These are phyloP conservation scores for Stygiomarasmius scandens DNA, from an alignment of 1,284 basidiomycete species.

Conservation along the genomic window DNA sequence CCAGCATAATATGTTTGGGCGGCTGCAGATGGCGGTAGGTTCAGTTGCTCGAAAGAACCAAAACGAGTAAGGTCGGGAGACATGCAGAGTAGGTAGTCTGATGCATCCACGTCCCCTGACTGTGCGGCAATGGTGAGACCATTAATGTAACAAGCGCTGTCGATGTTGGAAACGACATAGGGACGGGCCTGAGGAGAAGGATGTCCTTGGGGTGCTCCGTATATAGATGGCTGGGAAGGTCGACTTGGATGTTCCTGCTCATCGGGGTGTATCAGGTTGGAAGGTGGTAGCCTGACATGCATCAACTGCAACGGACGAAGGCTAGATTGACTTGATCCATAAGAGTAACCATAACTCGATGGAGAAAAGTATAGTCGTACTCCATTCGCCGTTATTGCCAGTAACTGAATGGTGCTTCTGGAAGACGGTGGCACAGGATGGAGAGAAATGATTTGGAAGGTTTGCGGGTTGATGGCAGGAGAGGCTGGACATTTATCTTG, in stretches of 20 bases:
- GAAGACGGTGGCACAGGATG: slow-evolving; percentile 70
- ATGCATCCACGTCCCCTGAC: slow-evolving; percentile 70
- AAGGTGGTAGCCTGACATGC: slow-evolving; percentile 81
- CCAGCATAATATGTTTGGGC: slow-evolving; percentile 41
- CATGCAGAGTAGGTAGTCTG: slow-evolving; percentile 75
- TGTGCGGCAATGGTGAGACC: slow-evolving; percentile 72
- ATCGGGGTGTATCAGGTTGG: slow-evolving; percentile 76
- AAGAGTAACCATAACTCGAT: slow-evolving; percentile 49
- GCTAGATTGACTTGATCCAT: slow-evolving; percentile 36
- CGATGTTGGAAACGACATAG: slow-evolving; percentile 57
- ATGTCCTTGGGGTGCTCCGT: slow-evolving; percentile 46
- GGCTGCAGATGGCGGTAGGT: slow-evolving; percentile 38
- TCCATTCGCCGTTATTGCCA: slow-evolving; percentile 81
- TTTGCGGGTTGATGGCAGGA: slow-evolving; percentile 67
- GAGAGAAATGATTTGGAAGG: slow-evolving; percentile 65
- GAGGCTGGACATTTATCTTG: slow-evolving; percentile 78
- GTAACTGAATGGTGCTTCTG: slow-evolving; percentile 67
- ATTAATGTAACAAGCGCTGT: slow-evolving; percentile 62
- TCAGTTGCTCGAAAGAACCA: slow-evolving; percentile 62
- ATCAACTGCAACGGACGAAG: slow-evolving; percentile 61
- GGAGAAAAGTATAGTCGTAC: slow-evolving; percentile 81
- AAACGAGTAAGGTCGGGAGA: slow-evolving; percentile 78
- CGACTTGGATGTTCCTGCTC: slow-evolving; percentile 47
- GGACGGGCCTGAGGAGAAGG: slow-evolving; percentile 50
- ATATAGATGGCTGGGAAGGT: slow-evolving; percentile 48